Evolutionary conservation across 768 basidiomycete species (phyloP).

Genomic region (Mycena venus): DNA sequence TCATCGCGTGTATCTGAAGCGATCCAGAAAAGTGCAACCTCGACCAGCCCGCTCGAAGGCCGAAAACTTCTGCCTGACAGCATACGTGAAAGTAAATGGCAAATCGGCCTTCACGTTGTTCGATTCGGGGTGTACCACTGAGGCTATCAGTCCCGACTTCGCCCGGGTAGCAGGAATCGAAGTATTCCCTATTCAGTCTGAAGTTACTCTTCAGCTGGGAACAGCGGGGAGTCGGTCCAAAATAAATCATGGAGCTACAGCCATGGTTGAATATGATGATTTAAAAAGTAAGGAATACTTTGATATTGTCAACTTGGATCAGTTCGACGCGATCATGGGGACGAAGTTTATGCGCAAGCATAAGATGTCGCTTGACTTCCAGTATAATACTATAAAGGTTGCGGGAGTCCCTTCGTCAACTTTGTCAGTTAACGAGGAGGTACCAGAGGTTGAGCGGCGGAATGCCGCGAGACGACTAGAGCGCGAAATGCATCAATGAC

Average conservation of each 20-base stretch:
- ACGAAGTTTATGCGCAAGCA: conserved; percentile 47
- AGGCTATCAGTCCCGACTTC: conserved; percentile 39
- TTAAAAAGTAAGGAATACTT: conserved; percentile 35
- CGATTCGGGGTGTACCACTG: conserved; percentile 31
- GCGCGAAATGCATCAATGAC: not conserved
- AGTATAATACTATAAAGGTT: conserved; percentile 19
- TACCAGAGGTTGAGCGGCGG: not conserved
- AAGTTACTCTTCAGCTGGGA: conserved; percentile 47
- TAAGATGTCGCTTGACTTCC: conserved; percentile 42
- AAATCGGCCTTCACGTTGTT: conserved; percentile 26
- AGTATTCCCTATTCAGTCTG: conserved; percentile 31
- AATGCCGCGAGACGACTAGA: not conserved
- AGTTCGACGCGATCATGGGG: conserved; percentile 52
- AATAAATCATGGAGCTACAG: no score
- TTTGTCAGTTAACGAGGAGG: not conserved
- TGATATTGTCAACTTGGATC: conserved; percentile 51
- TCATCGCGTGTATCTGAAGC: not conserved
- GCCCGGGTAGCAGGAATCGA: conserved; percentile 25
- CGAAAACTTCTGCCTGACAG: not conserved
- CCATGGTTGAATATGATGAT: conserved; percentile 15
- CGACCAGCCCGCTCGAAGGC: not conserved
- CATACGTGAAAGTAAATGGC: conserved; percentile 16
- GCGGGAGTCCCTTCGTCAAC: conserved; percentile 17
- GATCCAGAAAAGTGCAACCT: not conserved
- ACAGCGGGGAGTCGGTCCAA: no score